phyloP scores from a whole-genome alignment of 1,284 basidiomycete species.

The Exobasidium rhododendri region DNA sequence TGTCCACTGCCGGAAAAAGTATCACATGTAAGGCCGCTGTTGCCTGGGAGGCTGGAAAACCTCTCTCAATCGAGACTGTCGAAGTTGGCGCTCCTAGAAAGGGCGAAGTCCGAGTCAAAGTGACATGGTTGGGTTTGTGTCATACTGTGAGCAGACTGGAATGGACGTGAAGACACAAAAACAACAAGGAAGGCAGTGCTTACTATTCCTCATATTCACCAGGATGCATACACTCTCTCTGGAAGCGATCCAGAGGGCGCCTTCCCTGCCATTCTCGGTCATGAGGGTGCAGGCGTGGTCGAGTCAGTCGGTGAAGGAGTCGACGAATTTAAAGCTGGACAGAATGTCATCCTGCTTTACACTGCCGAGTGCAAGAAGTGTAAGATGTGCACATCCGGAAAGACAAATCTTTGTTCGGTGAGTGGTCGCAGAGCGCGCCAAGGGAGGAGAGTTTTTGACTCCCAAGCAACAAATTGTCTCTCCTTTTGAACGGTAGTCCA shows the following conservation, averaged over 20 bases:
- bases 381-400: constrained; percentile 91
- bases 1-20: constrained; percentile 17
- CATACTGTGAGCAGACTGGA: constrained; percentile 65
- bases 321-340: constrained; percentile 70
- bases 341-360: constrained; percentile 69
- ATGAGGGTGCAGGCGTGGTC: constrained; percentile 61
- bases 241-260: constrained; percentile 94
- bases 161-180: background rate
- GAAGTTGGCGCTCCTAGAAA: constrained; percentile 86
- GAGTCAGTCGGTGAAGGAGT: constrained; percentile 94
- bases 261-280: constrained; percentile 83
- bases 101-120: constrained; percentile 88
- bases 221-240: constrained; percentile 89
- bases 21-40: constrained; percentile 68
- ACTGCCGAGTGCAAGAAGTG: constrained; percentile 52
- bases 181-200: no score
- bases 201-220: background rate
- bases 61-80: constrained; percentile 83
- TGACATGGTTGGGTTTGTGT: constrained; percentile 92
- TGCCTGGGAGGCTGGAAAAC: constrained; percentile 90
- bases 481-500: constrained; percentile 56
- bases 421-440: constrained; percentile 51
- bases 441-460: no score
- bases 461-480: no score
- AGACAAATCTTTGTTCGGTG: constrained; percentile 69